Evolutionary conservation across 2,329 filamentous ascomycete genomes (phyloP), one percentile per base, ranked within the genome.

Genomic region (Sclerotiophoma versabilis): DNA sequence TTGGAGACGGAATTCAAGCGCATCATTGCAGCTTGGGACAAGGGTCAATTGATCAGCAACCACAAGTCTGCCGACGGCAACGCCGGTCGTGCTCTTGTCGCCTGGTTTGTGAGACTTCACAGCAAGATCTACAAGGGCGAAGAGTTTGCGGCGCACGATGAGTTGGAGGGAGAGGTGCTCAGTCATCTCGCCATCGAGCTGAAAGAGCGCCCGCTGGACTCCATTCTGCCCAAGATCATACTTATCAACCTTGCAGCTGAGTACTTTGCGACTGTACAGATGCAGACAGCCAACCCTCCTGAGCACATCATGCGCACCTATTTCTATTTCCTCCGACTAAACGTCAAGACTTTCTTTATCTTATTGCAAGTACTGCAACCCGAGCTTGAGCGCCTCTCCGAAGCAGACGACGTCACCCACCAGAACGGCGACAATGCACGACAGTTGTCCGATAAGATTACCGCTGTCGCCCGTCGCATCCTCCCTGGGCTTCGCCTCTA

Each of bases 231-330:
- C 58, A 95, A 92, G 71, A 89, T 97, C 75, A 84, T 91, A 5
- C 79, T 97, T 37, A 86, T 93, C 63, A 98, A 96, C 66, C 89
- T 98, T 58, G 87, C 91, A 5, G 91, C 93, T 6, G 91, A 95
- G 72, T 84, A 88, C 60, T 83, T 91, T 68, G 88, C 91, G 36
- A 81, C 81, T 25, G 77, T 84, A 20, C 84, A 83, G 63, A 81
- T 87, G 57, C 78, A 81, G 71, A 77, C 57, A 11, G 62, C 60
- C 54, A 63, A 60, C 48, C 68, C 65, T 36, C 63, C 72, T 51
- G 64, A 74, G 63, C 72, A 74, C 62, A 69, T 72, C 25, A 63
- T 72, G 62, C 71, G 69, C 45, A 73, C 75, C 23, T 82, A 79
- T 61, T 78, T 82, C 54, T 92, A 88, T 65, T 86, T 90, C 54